Evolutionary conservation across 2,329 filamentous ascomycete genomes (phyloP), one percentile per base, ranked within the genome.

Genomic region (Aotearoamyces nothofagi): DNA sequence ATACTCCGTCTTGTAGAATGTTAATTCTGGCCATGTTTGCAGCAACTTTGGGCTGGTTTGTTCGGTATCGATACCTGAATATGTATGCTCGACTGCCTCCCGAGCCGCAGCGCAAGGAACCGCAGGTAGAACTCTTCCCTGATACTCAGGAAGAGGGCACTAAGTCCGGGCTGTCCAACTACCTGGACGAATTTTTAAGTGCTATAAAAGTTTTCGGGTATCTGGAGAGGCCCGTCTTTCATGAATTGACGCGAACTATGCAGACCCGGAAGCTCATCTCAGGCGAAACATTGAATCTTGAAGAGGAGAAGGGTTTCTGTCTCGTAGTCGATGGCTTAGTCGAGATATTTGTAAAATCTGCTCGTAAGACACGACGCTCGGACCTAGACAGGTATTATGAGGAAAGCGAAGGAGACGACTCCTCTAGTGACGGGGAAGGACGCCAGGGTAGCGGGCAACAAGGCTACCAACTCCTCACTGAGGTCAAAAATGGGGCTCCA

Each of bases 141-240:
- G 87, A 96, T 45, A 77, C 79, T 3, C 82, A 92, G 45, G 87
- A 93, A 41, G 79, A 79, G 27, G 84, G 86, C 37, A 75, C 74
- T 16, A 98, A 98, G 53, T 76, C 84, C 1, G 90, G 87, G 1
- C 61, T 98, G 24, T 75, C 83, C n/a, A 98, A 86, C 50, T 98
- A 98, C 43, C 64, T 98, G 15, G 90, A 98, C 54, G 92, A 98
- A 52, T 98, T 98, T 44, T 61, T 98, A 13, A 96, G 86, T 49
- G 90, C 92, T 16, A 98, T 98, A 59, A 98, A 96, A 54, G 90
- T 98, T 33, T 98, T 98, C 55, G 90, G 90, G 6, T 98, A 96
- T 48, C 61, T 98, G 24, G 90, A 98, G 51, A 73, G 90, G 15
- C 84, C 90, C 0, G 90, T 98, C 23, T 98, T 98, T 47, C 92